Evolutionary conservation across 139 green algal species (phyloP).

Genomic region (Chlamydomonas asymmetrica): DNA sequence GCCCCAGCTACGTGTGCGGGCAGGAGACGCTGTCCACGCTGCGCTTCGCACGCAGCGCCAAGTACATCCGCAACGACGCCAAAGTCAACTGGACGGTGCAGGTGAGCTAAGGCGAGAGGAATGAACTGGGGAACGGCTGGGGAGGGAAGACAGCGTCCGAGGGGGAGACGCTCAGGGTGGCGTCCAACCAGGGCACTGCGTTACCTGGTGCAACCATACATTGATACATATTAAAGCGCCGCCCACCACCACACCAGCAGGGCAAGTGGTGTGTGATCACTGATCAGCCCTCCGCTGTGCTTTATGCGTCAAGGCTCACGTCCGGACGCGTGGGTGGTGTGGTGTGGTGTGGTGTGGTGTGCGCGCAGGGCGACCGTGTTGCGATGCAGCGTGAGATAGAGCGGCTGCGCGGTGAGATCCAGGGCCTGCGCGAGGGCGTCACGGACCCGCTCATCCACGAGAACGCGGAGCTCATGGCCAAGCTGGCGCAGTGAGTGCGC

Average conservation of each 20-base stretch:
- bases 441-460: conserved; percentile 18
- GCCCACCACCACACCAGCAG: too few relatives aligned
- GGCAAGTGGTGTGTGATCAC: too few relatives aligned
- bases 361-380: conserved; percentile 51
- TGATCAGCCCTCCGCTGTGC: too few relatives aligned
- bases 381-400: conserved; percentile 66
- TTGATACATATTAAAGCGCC: too few relatives aligned
- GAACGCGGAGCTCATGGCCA: conserved; percentile 7
- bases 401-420: conserved; percentile 51
- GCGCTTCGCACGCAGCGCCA: conserved; percentile 85
- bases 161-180: too few relatives aligned
- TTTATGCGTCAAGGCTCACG: too few relatives aligned
- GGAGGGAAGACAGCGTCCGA: too few relatives aligned
- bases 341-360: too few relatives aligned
- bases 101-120: background rate
- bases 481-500: conserved; percentile 9
- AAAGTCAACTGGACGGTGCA: conserved; percentile 58
- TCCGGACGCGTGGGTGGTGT: too few relatives aligned
- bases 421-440: background rate
- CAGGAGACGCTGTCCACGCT: conserved; percentile 92
- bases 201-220: too few relatives aligned
- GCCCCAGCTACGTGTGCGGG: conserved; percentile 51
- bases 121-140: conserved; percentile 47
- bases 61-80: conserved; percentile 90
- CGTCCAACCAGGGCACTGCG: too few relatives aligned